phyloP scores from a whole-genome alignment of 2,329 filamentous ascomycete species.

The Balansia obtecta region DNA sequence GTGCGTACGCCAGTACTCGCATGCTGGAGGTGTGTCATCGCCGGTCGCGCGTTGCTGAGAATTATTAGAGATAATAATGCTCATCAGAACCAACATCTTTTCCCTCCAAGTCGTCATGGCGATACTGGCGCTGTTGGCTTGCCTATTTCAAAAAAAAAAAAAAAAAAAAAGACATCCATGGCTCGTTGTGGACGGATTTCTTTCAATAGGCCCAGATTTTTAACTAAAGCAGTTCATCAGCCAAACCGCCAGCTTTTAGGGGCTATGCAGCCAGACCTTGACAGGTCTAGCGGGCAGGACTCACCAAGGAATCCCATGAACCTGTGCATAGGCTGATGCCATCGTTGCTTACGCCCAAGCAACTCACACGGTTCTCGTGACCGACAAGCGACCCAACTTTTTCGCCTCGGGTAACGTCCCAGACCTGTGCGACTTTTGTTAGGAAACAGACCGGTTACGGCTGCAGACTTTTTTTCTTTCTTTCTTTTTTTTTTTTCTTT shows the following conservation, averaged over 20 bases:
- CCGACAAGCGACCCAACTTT: constrained; percentile 94
- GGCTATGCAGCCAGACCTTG: no score
- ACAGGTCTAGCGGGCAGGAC: constrained; percentile 22
- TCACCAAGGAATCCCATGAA: constrained; percentile 97
- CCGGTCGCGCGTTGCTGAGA: constrained; percentile 16
- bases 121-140: constrained; percentile 16
- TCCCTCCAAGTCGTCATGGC: constrained; percentile 13
- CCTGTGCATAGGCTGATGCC: constrained; percentile 98
- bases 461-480: no score
- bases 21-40: constrained; percentile 19
- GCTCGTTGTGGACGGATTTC: constrained; percentile 10
- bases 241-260: background rate
- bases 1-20: constrained; percentile 24
- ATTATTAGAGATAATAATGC: no score
- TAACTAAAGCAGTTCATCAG: constrained; percentile 39
- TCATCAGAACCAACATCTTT: no score
- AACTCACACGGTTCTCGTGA: constrained; percentile 98
- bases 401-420: constrained; percentile 93
- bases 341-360: constrained; percentile 95
- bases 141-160: no score
- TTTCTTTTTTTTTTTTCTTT: no score
- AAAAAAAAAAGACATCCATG: constrained; percentile 15
- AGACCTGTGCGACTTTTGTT: constrained; percentile 52
- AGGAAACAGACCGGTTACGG: no score
- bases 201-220: constrained; percentile 76